These are phyloP conservation scores for Stereum hirsutum DNA, from an alignment of 1,284 basidiomycete species.

Conservation along the genomic window DNA sequence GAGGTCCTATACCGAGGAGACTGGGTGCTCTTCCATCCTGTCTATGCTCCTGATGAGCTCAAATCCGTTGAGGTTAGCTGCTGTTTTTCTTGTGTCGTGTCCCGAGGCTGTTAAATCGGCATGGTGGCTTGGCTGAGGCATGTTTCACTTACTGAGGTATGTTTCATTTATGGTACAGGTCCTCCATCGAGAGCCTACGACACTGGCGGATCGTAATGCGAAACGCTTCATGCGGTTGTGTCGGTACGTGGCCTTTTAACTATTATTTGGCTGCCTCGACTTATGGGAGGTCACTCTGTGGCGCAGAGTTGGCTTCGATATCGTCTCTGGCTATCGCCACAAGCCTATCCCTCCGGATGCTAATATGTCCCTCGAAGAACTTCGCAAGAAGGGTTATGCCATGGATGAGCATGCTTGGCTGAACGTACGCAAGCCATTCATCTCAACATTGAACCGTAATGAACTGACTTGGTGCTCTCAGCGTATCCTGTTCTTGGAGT, in stretches of 20 bases:
- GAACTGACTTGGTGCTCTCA: constrained; percentile 17
- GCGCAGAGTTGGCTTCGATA: constrained; percentile 62
- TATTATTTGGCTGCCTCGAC: no score
- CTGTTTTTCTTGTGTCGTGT: background rate
- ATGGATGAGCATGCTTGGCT: constrained; percentile 76
- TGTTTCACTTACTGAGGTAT: background rate
- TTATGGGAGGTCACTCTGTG: no score
- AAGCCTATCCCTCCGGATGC: constrained; percentile 50
- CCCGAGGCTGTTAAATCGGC: background rate
- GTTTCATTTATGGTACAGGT: constrained; percentile 34
- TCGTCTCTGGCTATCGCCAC: constrained; percentile 77
- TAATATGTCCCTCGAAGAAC: constrained; percentile 58
- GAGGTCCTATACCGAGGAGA: constrained; percentile 42
- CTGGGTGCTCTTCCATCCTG: constrained; percentile 80
- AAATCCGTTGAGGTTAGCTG: constrained; percentile 57
- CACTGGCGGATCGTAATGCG: no score
- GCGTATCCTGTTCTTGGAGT: constrained; percentile 86
- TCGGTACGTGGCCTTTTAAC: no score
- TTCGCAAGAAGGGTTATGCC: constrained; percentile 65
- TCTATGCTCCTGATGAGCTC: constrained; percentile 72
- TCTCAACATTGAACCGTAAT: constrained; percentile 3
- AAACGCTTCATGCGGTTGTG: no score
- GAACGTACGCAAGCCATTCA: constrained; percentile 31
- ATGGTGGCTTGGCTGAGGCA: background rate
- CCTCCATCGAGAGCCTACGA: constrained; percentile 59